Evolutionary conservation across 768 basidiomycete genomes (phyloP), one percentile per base, ranked within the genome.

Genomic region (Leccinum ochraceum): DNA sequence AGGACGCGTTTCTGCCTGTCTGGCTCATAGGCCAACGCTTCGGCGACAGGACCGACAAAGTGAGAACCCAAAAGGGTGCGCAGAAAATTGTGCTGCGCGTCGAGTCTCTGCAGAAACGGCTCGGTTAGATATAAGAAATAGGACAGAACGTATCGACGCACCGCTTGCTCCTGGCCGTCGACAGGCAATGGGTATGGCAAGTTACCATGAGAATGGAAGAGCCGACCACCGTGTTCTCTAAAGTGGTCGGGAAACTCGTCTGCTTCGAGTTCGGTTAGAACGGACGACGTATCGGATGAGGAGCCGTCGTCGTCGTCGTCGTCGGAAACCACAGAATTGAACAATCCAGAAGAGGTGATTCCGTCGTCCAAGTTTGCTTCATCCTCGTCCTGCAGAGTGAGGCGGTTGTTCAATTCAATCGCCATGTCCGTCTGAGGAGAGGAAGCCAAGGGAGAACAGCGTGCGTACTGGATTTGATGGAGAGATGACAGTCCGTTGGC

Each of bases 121-220:
- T 13, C 28, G 13, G 52, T 20, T 46, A 57, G 34, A 16, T 32
- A 53, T 56, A 24, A 60, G 26, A 51, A 16, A 30, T 58, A 22
- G 22, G 28, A 34, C 11, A 10, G 37, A 49, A 13, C 39, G 50
- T 24, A 14, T 32, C 51, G 32, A 75, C 81, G 37, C 70, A 92
- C 91, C 72, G 81, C 75, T 69, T 87, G 86, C 72, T 93, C 91
- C 6, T 77, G 77, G 17, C 81, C 79, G 71, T 93, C 90, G 5
- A 86, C 86, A 49, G 91, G 91, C 53, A 93, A 76, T 13, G 86
- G 86, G 70, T 92, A 93, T 53, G 86, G 86, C 50, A 83, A 80
- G 63, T 67, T 74, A 73, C 77, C 75, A 77, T 84, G 82, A 67
- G 87, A 86, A 77, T 86, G 86, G 75, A 86, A 92, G 71, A 90